Conservation (phyloP, 129 eudicot species). For the Artemisia argyi region DNA sequence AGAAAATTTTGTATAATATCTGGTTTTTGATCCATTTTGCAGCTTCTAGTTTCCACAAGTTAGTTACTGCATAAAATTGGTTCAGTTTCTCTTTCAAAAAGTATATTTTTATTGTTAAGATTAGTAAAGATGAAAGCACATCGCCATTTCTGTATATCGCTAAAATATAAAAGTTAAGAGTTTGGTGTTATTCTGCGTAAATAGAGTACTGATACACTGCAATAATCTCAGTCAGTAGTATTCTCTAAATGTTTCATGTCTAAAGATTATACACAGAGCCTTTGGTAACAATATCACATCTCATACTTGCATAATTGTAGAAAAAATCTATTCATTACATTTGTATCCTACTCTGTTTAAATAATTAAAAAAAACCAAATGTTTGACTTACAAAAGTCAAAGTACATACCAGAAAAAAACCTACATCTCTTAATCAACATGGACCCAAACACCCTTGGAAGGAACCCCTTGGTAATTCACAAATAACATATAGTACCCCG, state of each 20-base stretch:
- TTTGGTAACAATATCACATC: constrained; percentile 6
- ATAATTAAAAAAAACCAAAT: constrained; percentile 7
- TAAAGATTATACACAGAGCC: neutral
- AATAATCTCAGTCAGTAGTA: neutral
- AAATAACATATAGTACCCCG: constrained; percentile 68
- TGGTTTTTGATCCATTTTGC: neutral
- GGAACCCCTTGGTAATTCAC: constrained; percentile 66
- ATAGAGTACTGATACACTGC: neutral
- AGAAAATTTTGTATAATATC: constrained; percentile 17
- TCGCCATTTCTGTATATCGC: no score
- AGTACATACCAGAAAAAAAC: neutral
- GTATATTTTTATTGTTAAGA: no score
- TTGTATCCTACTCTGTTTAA: constrained; percentile 10
- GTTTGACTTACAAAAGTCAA: constrained; percentile 20
- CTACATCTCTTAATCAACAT: constrained; percentile 29
- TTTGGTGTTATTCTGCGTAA: no score
- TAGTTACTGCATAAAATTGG: no score
- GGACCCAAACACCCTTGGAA: constrained; percentile 67
- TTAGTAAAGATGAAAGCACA: no score
- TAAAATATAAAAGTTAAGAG: neutral
- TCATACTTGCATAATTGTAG: neutral
- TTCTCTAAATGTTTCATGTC: neutral
- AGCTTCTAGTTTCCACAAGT: no score
- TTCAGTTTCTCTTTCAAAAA: no score
- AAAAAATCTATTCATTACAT: neutral